phyloP scores from a whole-genome alignment of 1,284 basidiomycete genomes.

The Bondarzewia mesenterica region DNA sequence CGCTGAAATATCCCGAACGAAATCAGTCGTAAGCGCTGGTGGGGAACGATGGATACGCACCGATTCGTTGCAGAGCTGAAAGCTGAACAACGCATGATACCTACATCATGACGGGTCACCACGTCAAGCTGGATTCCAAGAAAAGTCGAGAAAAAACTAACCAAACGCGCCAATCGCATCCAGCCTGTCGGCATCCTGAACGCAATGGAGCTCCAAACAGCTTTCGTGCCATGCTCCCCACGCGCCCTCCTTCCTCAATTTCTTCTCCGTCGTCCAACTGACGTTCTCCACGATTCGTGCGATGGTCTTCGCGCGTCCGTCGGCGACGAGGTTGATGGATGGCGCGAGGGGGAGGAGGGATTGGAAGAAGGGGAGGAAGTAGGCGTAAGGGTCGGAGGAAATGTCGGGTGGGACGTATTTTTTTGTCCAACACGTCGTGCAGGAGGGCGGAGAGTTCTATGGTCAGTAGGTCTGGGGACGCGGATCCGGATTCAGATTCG shows the following conservation, averaged over 20 bases:
- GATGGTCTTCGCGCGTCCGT: constrained; percentile 51
- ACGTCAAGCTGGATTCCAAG: not conserved
- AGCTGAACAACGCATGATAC: constrained; percentile 81
- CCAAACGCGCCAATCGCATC: constrained; percentile 92
- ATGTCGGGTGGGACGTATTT: constrained; percentile 61
- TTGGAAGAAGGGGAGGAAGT: constrained; percentile 63
- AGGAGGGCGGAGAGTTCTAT: constrained; percentile 82
- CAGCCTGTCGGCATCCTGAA: constrained; percentile 88
- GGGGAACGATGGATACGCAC: constrained; percentile 26
- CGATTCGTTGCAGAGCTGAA: constrained; percentile 64
- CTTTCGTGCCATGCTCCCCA: constrained; percentile 67
- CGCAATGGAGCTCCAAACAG: constrained; percentile 82
- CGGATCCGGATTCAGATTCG: constrained; percentile 19
- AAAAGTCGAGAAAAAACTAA: constrained; percentile 23
- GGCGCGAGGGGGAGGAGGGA: constrained; percentile 29
- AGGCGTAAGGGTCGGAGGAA: constrained; percentile 53
- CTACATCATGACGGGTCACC: constrained; percentile 26
- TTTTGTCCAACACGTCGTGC: constrained; percentile 84
- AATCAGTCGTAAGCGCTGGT: not conserved
- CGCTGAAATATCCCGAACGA: constrained; percentile 27
- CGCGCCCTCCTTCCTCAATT: constrained; percentile 41
- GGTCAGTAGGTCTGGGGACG: constrained; percentile 56
- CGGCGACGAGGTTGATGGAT: constrained; percentile 46
- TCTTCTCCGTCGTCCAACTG: constrained; percentile 82
- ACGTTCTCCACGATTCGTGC: constrained; percentile 72